A percentile compares a stretch with the other conserved stretches of the same genome.
Conservation (phyloP, 306 rosid genomes). For the Carpinus viminea region DNA sequence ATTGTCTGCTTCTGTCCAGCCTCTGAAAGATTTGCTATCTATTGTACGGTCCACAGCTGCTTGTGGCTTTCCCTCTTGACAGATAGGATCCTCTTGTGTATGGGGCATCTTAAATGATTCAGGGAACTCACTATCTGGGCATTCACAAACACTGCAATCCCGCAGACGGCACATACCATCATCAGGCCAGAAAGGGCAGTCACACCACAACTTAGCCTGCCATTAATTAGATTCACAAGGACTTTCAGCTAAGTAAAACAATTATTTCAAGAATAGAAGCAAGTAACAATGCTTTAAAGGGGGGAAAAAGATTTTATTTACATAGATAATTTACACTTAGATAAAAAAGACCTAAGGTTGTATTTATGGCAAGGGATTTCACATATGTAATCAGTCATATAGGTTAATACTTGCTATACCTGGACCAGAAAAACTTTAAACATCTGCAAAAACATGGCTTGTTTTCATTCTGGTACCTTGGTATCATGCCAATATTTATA, state of each 20-base stretch:
- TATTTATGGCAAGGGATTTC: not conserved
- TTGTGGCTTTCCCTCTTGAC: constrained; percentile 97
- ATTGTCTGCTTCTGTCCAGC: constrained; percentile 85
- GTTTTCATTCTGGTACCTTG: not conserved
- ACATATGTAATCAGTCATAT: not conserved
- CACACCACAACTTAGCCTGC: constrained; percentile 90
- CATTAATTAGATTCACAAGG: constrained; percentile 22
- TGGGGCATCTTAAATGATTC: constrained; percentile 73
- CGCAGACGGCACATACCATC: constrained; percentile 98
- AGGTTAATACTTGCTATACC: not conserved
- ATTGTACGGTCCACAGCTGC: constrained; percentile 95
- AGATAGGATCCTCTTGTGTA: constrained; percentile 61
- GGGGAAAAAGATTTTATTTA: not conserved
- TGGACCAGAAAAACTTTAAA: not conserved
- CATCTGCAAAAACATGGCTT: not conserved
- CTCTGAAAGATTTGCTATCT: constrained; percentile 80
- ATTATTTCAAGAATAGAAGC: not conserved
- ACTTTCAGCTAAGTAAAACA: not conserved
- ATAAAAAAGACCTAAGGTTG: not conserved
- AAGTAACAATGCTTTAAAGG: not conserved
- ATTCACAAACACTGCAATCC: constrained; percentile 67
- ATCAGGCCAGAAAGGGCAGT: constrained; percentile 99
- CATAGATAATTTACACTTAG: not conserved
- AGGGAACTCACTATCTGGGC: constrained; percentile 87
- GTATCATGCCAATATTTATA: not conserved